phyloP scores from a whole-genome alignment of 2,329 filamentous ascomycete genomes.

The Apiospora kogelbergensis region DNA sequence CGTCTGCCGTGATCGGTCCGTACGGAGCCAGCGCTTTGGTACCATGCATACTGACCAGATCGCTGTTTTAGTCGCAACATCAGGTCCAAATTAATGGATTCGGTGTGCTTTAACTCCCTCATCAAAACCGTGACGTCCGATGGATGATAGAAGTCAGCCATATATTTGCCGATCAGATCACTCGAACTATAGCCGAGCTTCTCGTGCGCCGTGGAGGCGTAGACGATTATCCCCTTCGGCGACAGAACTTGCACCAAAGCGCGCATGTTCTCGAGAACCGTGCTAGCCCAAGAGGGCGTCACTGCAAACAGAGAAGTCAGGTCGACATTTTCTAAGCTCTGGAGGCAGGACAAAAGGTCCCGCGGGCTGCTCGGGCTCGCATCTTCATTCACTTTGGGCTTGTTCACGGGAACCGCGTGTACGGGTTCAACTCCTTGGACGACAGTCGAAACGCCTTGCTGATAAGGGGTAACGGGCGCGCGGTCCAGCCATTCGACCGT shows the following conservation, averaged over 20 bases:
- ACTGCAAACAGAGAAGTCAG: conserved; percentile 43
- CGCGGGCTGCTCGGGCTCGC: not conserved
- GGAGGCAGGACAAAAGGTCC: not conserved
- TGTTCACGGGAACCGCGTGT: not conserved
- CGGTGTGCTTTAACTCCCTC: not conserved
- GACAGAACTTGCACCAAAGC: conserved; percentile 89
- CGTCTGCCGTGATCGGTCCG: not conserved
- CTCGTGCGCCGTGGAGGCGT: conserved; percentile 72
- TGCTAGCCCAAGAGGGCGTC: conserved; percentile 83
- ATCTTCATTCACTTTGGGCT: not conserved
- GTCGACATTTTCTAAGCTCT: not conserved
- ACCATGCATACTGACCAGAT: not conserved
- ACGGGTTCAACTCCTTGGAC: not conserved
- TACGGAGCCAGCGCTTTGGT: not conserved
- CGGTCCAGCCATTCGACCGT: not conserved
- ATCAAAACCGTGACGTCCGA: not conserved
- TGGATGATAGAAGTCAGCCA: not conserved
- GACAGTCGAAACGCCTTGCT: not conserved
- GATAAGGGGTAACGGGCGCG: not conserved
- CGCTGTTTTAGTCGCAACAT: not conserved
- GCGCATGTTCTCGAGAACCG: conserved; percentile 83
- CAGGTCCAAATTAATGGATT: not conserved
- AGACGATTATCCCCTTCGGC: conserved; percentile 83
- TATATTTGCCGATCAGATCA: not conserved
- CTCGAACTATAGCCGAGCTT: not conserved